Evolutionary conservation across 768 basidiomycete species (phyloP), one percentile per base, ranked within the genome.

Genomic region (Fomitopsis serialis): DNA sequence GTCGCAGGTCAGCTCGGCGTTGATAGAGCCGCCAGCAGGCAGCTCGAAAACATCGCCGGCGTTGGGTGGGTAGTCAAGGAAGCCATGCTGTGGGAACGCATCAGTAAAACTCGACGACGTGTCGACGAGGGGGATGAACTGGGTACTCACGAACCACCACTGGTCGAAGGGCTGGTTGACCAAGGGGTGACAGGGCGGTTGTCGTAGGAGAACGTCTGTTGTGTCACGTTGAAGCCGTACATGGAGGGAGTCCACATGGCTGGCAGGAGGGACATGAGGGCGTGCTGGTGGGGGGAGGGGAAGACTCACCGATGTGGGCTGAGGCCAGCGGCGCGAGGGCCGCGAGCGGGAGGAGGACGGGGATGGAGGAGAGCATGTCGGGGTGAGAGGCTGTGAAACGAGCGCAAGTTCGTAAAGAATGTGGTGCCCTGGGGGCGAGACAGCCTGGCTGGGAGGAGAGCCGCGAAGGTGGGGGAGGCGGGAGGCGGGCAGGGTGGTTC

Each of bases 61-160:
- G 61, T 83, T 75, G 2, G 87, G 85, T 0, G 85, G 85, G 54
- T 75, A 66, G 50, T 64, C 69, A 35, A 84, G 77, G 63, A 84
- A 82, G 50, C 69, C 69, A 59, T 87, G 82, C 54, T 61, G 13
- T 21, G 25, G 8, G 1, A 12, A 21, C 15, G 48, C 25, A 17
- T 40, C 15, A 15, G 19, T 40, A 15, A 15, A 6, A 5, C 37
- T 15, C 15, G 13, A 17, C 7, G 19, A 15, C 19, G 37, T n/a
- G 15, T 19, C 37, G 37, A 19, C 7, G 6, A 19, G 4, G 19
- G 37, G 37, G 15, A 40, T 4, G 8, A 19, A 48, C 29, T n/a
- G 15, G 32, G 17, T 58, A 65, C 66, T 59, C 42, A 68, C 66
- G 40, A 72, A 69, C 72, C 72, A 75, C 73, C 72, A 73, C 35